A percentile compares a stretch with the other conserved stretches of the same genome.
Conservation (phyloP, 495 filamentous ascomycete species). For the Elaphomyces granulatus region DNA sequence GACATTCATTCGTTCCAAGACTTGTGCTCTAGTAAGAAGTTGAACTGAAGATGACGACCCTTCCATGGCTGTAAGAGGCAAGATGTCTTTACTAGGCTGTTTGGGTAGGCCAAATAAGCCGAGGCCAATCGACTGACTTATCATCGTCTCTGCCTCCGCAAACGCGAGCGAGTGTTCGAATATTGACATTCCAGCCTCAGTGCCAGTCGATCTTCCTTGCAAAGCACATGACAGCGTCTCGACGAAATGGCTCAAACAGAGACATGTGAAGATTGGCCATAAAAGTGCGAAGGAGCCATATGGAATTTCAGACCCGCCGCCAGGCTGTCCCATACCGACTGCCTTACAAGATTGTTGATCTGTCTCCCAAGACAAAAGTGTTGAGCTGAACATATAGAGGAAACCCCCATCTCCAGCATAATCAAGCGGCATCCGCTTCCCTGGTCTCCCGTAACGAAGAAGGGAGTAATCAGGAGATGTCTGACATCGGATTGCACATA, state of each 20-base stretch:
- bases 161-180: slow-evolving; percentile 96
- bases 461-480: slow-evolving; percentile 62
- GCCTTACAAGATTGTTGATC: slow-evolving; percentile 58
- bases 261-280: slow-evolving; percentile 74
- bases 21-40: slow-evolving; percentile 27
- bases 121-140: slow-evolving; percentile 59
- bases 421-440: slow-evolving; percentile 52
- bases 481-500: slow-evolving; percentile 86
- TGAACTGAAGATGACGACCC: slow-evolving; percentile 21
- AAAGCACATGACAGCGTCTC: slow-evolving; percentile 78
- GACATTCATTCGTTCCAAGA: slow-evolving; percentile 54
- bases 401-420: slow-evolving; percentile 56
- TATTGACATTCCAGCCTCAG: slow-evolving; percentile 90
- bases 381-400: slow-evolving; percentile 52
- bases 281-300: slow-evolving; percentile 66
- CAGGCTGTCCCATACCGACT: slow-evolving; percentile 49
- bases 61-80: slow-evolving; percentile 7
- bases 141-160: slow-evolving; percentile 81
- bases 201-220: slow-evolving; percentile 63
- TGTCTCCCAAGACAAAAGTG: slow-evolving; percentile 49
- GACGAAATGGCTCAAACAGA: slow-evolving; percentile 76
- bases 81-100: slow-evolving; percentile 15
- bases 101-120: slow-evolving; percentile 44
- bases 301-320: slow-evolving; percentile 30
- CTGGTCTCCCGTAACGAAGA: slow-evolving; percentile 58